A percentile compares a stretch with the other conserved stretches of the same genome.
phyloP scores from a whole-genome alignment of 805 yeast genomes.

The Cyberlindnera mississippiensis region DNA sequence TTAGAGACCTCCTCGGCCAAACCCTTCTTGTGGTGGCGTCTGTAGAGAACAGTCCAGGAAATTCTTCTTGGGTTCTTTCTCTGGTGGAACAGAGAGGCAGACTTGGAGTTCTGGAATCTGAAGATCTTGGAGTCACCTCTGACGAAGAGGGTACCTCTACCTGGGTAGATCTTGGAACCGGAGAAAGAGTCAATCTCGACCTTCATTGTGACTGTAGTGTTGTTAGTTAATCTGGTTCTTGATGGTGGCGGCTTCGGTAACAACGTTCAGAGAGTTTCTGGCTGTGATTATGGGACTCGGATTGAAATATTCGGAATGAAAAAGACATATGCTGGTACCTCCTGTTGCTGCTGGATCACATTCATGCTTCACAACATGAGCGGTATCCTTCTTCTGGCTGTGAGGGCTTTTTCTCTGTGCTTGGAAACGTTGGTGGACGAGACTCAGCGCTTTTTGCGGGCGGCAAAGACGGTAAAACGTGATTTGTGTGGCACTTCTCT shows the following conservation, averaged over 20 bases:
- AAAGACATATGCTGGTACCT: no score
- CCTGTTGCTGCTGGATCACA: no score
- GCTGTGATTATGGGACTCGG: no score
- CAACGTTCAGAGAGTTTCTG: no score
- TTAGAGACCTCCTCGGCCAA: slow-evolving; percentile 96
- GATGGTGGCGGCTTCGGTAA: no score
- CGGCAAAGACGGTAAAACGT: no score
- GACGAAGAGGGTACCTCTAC: slow-evolving; percentile 98
- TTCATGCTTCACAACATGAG: no score
- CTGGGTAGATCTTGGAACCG: slow-evolving; percentile 99
- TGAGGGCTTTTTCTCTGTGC: no score
- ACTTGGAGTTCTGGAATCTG: slow-evolving; percentile 98
- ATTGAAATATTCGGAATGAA: no score
- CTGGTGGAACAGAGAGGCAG: slow-evolving; percentile 97
- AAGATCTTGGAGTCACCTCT: slow-evolving; percentile 99
- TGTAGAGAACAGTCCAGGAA: slow-evolving; percentile 98
- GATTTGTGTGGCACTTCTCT: background rate
- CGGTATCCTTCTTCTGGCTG: no score
- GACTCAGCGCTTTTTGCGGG: no score
- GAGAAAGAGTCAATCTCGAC: slow-evolving; percentile 99
- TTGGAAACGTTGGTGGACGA: no score
- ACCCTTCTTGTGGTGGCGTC: slow-evolving; percentile 99
- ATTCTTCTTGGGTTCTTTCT: slow-evolving; percentile 99
- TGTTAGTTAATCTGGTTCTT: slow-evolving; percentile 14
- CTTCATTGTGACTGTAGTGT: slow-evolving; percentile 64